phyloP scores from a whole-genome alignment of 495 filamentous ascomycete species.

The Trypethelium eluteriae region DNA sequence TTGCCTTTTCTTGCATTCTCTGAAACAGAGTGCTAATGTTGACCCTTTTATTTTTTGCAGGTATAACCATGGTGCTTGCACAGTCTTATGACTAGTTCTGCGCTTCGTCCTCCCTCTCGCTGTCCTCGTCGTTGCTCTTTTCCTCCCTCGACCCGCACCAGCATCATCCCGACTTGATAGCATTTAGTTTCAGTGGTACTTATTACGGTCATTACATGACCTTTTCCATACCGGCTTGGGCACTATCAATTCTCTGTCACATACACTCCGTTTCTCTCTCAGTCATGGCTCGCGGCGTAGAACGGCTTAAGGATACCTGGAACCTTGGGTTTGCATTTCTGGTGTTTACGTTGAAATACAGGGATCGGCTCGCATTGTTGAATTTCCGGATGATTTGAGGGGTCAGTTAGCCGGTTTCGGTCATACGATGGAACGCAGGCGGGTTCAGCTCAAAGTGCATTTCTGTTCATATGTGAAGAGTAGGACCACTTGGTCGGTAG shows the following conservation, averaged over 20 bases:
- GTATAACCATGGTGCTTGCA: constrained; percentile 29
- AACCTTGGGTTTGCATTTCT: not conserved
- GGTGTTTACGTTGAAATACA: not conserved
- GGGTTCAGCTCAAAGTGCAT: too few species aligned
- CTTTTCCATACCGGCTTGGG: not conserved
- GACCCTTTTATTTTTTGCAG: constrained; percentile 18
- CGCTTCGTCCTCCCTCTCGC: constrained; percentile 21
- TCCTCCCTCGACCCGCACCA: constrained; percentile 11
- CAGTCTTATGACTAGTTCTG: constrained; percentile 29
- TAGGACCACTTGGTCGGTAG: too few species aligned
- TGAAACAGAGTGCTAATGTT: not conserved
- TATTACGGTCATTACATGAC: not conserved
- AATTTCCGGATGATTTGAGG: not conserved
- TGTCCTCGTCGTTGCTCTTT: constrained; percentile 18
- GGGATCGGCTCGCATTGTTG: not conserved
- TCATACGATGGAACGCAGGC: not conserved
- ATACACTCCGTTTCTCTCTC: not conserved
- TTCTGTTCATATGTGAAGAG: too few species aligned
- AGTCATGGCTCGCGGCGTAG: not conserved
- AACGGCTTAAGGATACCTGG: not conserved
- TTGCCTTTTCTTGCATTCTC: not conserved
- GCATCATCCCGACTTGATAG: not conserved
- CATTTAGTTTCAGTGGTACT: too few species aligned
- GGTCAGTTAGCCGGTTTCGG: not conserved
- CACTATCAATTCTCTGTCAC: not conserved